A percentile compares a stretch with the other conserved stretches of the same genome.
Conservation (phyloP, 768 basidiomycete species). For the Paxillus involutus region DNA sequence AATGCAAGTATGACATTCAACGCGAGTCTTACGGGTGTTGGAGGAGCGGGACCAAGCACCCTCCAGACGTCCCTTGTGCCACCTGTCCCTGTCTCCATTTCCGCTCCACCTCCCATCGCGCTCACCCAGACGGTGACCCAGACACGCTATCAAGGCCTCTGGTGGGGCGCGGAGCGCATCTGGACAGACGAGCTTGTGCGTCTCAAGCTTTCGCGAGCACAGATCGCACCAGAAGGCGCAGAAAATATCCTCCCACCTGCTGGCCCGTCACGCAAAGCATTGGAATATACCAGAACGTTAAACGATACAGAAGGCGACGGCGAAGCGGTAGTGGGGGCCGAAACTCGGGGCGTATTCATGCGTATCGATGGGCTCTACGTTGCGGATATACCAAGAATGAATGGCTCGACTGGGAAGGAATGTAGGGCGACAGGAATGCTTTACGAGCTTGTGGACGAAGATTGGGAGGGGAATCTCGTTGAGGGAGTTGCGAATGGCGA, state of each 20-base stretch:
- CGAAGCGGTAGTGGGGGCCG: slow-evolving; percentile 23
- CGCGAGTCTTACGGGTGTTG: slow-evolving; percentile 21
- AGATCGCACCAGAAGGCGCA: slow-evolving; percentile 66
- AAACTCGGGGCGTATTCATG: slow-evolving; percentile 67
- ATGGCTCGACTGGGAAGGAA: slow-evolving; percentile 49
- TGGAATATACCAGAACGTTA: slow-evolving; percentile 27
- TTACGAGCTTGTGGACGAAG: slow-evolving; percentile 76
- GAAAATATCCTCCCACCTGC: slow-evolving; percentile 61
- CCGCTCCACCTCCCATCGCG: slow-evolving; percentile 16
- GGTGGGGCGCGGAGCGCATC: slow-evolving; percentile 89
- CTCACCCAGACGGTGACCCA: slow-evolving; percentile 42
- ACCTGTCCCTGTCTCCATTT: slow-evolving; percentile 4
- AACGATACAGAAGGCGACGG: background rate
- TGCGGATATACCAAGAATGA: slow-evolving; percentile 47
- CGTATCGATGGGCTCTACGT: slow-evolving; percentile 63
- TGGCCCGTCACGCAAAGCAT: slow-evolving; percentile 42
- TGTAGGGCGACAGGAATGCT: slow-evolving; percentile 71
- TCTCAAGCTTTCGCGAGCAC: slow-evolving; percentile 65
- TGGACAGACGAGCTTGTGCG: slow-evolving; percentile 87
- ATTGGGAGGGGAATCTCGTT: slow-evolving; percentile 51
- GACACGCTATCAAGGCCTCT: slow-evolving; percentile 73
- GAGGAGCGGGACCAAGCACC: slow-evolving; percentile 10
- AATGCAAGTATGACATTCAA: slow-evolving; percentile 47
- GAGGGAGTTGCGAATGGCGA: slow-evolving; percentile 12
- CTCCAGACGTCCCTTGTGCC: background rate